Conservation (phyloP, 495 filamentous ascomycete genomes). For the Xylaria nigripes region DNA sequence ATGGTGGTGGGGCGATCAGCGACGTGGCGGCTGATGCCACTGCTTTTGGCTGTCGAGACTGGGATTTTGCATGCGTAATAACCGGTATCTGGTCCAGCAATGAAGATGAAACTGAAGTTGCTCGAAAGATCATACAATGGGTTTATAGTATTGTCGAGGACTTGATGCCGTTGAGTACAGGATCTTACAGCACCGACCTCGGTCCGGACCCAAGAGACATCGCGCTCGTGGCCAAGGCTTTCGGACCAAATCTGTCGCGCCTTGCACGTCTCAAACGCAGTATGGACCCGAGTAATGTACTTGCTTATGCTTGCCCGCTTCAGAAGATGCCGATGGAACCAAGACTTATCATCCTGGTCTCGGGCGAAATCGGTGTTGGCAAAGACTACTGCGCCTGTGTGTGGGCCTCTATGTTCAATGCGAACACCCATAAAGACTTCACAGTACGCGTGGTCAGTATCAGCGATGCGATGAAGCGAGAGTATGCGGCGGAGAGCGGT, state of each 20-base stretch:
- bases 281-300: constrained; percentile 45
- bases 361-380: constrained; percentile 49
- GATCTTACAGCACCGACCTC: constrained; percentile 54
- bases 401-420: constrained; percentile 37
- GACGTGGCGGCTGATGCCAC: constrained; percentile 41
- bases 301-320: constrained; percentile 50
- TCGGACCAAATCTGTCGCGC: constrained; percentile 47
- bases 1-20: constrained; percentile 48
- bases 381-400: constrained; percentile 54
- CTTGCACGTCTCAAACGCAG: constrained; percentile 45
- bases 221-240: constrained; percentile 44
- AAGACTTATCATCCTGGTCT: constrained; percentile 53
- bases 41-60: constrained; percentile 58
- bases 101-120: constrained; percentile 42
- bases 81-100: constrained; percentile 56
- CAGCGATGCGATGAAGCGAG: constrained; percentile 51
- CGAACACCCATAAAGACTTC: constrained; percentile 23
- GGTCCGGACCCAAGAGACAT: constrained; percentile 54
- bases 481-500: constrained; percentile 48
- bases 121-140: constrained; percentile 42
- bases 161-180: constrained; percentile 44
- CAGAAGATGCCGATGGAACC: constrained; percentile 30
- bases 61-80: constrained; percentile 56
- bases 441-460: constrained; percentile 46
- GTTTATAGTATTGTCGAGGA: constrained; percentile 46